Evolutionary conservation across 805 yeast species (phyloP), one percentile per base, ranked within the genome.

Genomic region (Yarrowia sp.): DNA sequence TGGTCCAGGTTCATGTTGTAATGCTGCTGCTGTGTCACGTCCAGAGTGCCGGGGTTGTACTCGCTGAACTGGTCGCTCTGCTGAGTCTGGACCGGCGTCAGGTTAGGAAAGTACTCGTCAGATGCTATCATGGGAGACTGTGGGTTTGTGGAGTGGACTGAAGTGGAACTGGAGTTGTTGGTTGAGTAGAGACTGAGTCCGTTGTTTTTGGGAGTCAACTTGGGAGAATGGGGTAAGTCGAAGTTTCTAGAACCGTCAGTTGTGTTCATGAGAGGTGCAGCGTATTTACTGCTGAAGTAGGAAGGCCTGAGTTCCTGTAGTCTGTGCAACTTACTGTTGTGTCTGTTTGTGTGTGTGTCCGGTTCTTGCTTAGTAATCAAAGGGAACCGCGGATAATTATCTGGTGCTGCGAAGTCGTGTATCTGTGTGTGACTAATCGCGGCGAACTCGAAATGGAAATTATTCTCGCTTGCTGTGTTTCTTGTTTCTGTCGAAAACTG

Each of bases 101-200:
- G 56, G 46, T 63, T 49, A 11, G 67, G 67, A 16, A 63, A 63
- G 67, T 63, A 63, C 38, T 63, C 67, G 56, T 49, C 56, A n/a
- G 67, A 63, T 2, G 67, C 67, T 22, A 63, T 63, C 67, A 63
- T 63, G 12, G 67, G 67, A 43, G 67, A 63, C 45, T 63, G 56
- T 38, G 45, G 46, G 36, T n/a, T 63, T 10, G 41, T 43, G 26
- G 65, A 59, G 40, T 63, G 56, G 3, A 63, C 67, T 2, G 67
- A 63, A 26, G 56, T 22, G 1, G 56, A 48, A 26, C 67, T 63
- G 55, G 67, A 63, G 56, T 63, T 63, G 43, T 46, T 63, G 56
- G 41, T 59, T 8, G 65, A 59, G 65, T 43, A 59, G 35, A 59
- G 65, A 35, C 65, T 59, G 46, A 59, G 65, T 43, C 65, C 65